Base-by-base conservation (phyloP, 2,329 filamentous ascomycete species). In the Apiospora marii region DNA sequence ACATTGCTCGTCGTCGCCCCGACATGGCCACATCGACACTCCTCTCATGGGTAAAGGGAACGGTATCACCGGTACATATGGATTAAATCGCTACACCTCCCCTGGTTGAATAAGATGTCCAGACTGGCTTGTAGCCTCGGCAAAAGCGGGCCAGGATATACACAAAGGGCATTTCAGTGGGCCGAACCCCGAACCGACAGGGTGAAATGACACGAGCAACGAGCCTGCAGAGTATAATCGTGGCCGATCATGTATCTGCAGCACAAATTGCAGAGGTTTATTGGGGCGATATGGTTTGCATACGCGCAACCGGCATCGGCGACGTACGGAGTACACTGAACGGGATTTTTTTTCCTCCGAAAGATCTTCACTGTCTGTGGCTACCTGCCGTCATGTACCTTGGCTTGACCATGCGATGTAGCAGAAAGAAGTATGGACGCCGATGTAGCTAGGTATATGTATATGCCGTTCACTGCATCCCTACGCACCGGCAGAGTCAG, bases 281-380 rank as follows among this genome's bases (percentile, higher is more conserved):
- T 41, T 64, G 58, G 30, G 30, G 22, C 58, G 34, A 64, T 64
- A 64, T 64, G 58, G 41, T 64, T 64, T 41, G 58, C 58, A 64
- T 64, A 64, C 58, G 34, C 34, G 19, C 58, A 41, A 64, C 19
- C 58, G 58, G 58, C 58, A 10, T 64, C 34, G 58, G 58, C 58
- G 58, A 16, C 22, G 34, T 64, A 64, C 58, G 58, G 8, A 10
- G 34, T 64, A 41, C 34, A 41, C 30, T 64, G 58, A 34, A 64
- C 37, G 22, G 34, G 58, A 41, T 64, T 64, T 64, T 64, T 64
- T 64, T 8, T 41, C 34, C 34, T 41, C 58, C 34, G 34, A 64
- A 22, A 64, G 34, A 64, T 41, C 30, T n/a, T 64, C 19, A 22
- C 34, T 41, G 34, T 64, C n/a, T 41, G 34, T 64, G 58, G 58